Evolutionary conservation across 2,329 filamentous ascomycete genomes (phyloP).

Genomic region (Phialophora macrospora): DNA sequence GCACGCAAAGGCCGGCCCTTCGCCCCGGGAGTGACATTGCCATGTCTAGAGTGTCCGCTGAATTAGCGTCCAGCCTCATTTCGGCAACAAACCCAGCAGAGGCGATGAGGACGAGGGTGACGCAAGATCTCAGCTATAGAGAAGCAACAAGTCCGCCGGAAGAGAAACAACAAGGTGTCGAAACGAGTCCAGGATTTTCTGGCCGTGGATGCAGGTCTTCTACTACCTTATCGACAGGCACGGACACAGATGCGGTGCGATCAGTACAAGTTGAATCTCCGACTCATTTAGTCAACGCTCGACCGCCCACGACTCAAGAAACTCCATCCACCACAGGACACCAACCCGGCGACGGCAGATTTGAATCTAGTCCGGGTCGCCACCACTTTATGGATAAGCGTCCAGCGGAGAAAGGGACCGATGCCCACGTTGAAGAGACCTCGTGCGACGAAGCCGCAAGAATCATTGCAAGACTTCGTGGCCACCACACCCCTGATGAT

Average conservation of each 20-base stretch:
- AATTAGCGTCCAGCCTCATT: background rate
- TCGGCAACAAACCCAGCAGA: background rate
- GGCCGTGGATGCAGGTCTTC: background rate
- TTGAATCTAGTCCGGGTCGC: background rate
- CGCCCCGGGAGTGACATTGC: background rate
- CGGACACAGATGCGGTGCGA: background rate
- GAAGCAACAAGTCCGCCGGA: background rate
- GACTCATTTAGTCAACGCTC: background rate
- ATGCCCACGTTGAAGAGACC: background rate
- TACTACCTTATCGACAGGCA: background rate
- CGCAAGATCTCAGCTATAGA: background rate
- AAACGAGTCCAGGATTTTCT: background rate
- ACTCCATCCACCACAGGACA: background rate
- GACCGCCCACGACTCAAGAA: background rate
- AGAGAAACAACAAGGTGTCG: background rate
- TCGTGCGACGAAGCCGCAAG: background rate
- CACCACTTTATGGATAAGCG: background rate
- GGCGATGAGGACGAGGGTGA: background rate
- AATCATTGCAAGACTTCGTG: background rate
- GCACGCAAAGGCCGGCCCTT: background rate
- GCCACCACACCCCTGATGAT: background rate
- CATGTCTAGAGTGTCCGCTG: background rate
- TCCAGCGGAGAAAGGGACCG: background rate
- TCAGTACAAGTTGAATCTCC: background rate
- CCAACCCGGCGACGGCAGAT: background rate